These are phyloP conservation scores for Saccharomyces uvarum DNA, from an alignment of 1,139 yeast genomes.

Conservation along the genomic window DNA sequence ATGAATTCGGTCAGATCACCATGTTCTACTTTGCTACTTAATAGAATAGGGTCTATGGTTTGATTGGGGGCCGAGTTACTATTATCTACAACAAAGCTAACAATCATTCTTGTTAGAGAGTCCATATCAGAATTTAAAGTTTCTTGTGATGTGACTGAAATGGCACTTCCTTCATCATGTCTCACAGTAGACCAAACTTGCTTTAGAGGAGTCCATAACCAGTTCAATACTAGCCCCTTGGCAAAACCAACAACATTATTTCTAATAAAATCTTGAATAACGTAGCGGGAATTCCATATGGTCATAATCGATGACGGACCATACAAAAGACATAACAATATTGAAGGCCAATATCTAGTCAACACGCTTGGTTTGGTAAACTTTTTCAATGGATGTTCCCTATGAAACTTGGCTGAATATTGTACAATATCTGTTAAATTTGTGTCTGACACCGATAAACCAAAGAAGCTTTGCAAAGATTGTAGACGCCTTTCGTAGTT, in stretches of 20 bases:
- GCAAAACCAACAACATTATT: conserved; percentile 56
- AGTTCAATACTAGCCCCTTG: conserved; percentile 62
- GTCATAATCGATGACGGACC: conserved; percentile 45
- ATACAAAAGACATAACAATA: conserved; percentile 36
- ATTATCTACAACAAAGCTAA: conserved; percentile 55
- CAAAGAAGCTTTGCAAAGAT: not conserved
- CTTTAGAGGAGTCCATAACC: conserved; percentile 74
- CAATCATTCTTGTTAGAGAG: conserved; percentile 81
- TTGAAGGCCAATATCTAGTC: conserved; percentile 63
- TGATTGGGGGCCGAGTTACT: conserved; percentile 4
- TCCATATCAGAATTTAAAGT: conserved; percentile 70
- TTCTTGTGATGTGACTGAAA: conserved; percentile 72
- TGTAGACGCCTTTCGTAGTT: not conserved
- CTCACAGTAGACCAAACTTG: conserved; percentile 73
- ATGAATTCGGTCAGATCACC: conserved; percentile 78
- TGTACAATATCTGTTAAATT: conserved; percentile 4
- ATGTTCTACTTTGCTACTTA: conserved; percentile 41
- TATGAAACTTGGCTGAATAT: conserved; percentile 1
- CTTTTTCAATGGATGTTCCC: not conserved
- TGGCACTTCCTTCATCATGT: conserved; percentile 63
- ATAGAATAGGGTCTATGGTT: conserved; percentile 14
- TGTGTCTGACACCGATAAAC: not conserved
- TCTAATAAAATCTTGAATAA: conserved; percentile 49
- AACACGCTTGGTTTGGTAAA: conserved; percentile 42
- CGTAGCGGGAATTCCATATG: conserved; percentile 44